Evolutionary conservation across 2,329 filamentous ascomycete species (phyloP).

Genomic region (Knufia fluminis): DNA sequence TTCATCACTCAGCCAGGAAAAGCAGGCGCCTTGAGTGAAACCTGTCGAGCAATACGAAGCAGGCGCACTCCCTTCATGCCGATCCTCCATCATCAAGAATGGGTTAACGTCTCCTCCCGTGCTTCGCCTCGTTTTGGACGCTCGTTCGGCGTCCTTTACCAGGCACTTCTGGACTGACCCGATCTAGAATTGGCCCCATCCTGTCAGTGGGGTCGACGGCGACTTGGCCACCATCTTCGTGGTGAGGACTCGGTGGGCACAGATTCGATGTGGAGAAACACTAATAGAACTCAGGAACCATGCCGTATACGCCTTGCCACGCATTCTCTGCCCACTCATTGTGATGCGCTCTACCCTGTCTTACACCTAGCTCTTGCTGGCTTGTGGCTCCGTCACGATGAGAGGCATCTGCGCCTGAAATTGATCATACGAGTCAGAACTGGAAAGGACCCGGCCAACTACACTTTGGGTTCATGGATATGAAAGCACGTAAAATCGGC

Average conservation of each 20-base stretch:
- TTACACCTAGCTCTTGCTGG: background rate
- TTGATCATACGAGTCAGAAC: background rate
- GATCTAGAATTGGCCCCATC: background rate
- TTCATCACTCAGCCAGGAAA: background rate
- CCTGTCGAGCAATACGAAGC: background rate
- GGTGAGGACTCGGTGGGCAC: background rate
- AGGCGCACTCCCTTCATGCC: slow-evolving; percentile 1
- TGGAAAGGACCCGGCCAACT: background rate
- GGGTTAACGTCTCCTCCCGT: background rate
- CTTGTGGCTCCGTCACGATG: background rate
- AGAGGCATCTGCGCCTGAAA: background rate
- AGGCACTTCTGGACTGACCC: background rate
- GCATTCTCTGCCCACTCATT: background rate
- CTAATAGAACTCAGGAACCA: background rate
- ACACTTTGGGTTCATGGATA: background rate
- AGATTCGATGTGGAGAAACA: background rate
- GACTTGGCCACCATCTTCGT: background rate
- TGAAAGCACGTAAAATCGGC: background rate
- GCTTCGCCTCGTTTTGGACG: background rate
- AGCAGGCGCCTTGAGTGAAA: background rate
- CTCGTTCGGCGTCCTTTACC: background rate
- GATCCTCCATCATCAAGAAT: background rate
- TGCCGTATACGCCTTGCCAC: background rate
- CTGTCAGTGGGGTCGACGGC: background rate
- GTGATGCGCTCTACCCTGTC: background rate